phyloP scores from a whole-genome alignment of 2,329 filamentous ascomycete genomes.

The Fusarium keratoplasticum region DNA sequence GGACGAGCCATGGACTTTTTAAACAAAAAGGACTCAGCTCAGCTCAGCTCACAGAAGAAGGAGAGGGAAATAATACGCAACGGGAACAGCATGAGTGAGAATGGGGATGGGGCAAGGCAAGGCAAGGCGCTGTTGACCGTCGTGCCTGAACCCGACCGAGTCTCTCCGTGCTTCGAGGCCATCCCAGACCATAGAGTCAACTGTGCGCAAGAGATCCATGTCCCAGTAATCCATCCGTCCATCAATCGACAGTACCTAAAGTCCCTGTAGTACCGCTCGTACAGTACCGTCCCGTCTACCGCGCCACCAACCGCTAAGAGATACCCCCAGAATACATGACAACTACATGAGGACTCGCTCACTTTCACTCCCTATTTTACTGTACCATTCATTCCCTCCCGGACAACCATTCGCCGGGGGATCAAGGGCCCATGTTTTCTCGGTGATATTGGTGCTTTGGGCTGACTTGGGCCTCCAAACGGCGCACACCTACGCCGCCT shows the following conservation, averaged over 20 bases:
- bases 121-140: background rate
- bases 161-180: slow-evolving; percentile 1
- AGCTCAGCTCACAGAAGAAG: background rate
- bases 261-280: slow-evolving; percentile 20
- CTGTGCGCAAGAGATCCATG: background rate
- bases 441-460: slow-evolving; percentile 29
- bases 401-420: slow-evolving; percentile 2
- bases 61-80: slow-evolving; percentile 13
- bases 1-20: slow-evolving; percentile 36
- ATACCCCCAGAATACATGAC: slow-evolving; percentile 22
- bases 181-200: background rate
- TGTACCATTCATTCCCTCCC: background rate
- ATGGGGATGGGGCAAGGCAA: slow-evolving; percentile 19
- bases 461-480: background rate
- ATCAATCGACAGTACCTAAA: background rate
- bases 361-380: background rate
- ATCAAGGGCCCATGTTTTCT: slow-evolving; percentile 12
- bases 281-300: slow-evolving; percentile 7
- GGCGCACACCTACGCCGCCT: slow-evolving; percentile 25
- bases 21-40: slow-evolving; percentile 13
- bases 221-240: background rate
- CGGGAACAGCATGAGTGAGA: slow-evolving; percentile 16
- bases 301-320: background rate
- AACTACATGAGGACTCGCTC: slow-evolving; percentile 16
- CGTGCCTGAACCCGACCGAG: background rate